Conservation (phyloP, 495 filamentous ascomycete species). For the Xylaria venustula region DNA sequence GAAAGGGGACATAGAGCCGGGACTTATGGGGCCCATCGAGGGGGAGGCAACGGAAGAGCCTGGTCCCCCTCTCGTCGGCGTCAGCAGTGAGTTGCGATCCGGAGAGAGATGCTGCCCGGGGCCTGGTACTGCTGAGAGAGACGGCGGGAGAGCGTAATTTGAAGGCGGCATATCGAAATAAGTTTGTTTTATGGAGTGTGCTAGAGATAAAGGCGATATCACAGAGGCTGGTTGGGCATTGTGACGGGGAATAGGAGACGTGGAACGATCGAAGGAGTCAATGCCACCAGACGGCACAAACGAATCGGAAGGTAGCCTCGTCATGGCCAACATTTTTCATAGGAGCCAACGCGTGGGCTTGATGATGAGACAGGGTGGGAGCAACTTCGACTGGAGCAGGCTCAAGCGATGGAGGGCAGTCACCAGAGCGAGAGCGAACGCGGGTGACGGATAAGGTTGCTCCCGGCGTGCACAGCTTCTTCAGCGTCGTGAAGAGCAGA, state of each 20-base stretch:
- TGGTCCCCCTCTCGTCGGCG: slow-evolving; percentile 14
- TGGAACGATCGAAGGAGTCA: slow-evolving; percentile 16
- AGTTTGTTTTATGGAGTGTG: slow-evolving; percentile 28
- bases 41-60: slow-evolving; percentile 20
- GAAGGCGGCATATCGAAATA: slow-evolving; percentile 35
- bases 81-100: slow-evolving; percentile 16
- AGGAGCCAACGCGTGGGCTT: not conserved
- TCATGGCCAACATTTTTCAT: slow-evolving; percentile 27
- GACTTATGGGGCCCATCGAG: slow-evolving; percentile 21
- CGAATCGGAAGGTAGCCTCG: slow-evolving; percentile 30
- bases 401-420: too few species aligned
- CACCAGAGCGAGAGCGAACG: not conserved
- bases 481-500: not conserved
- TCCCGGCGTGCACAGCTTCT: not conserved
- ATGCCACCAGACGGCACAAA: slow-evolving; percentile 28
- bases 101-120: slow-evolving; percentile 29
- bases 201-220: slow-evolving; percentile 42
- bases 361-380: not conserved
- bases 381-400: not conserved
- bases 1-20: slow-evolving; percentile 18
- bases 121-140: slow-evolving; percentile 10
- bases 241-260: slow-evolving; percentile 21
- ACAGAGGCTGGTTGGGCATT: slow-evolving; percentile 34
- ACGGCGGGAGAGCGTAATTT: slow-evolving; percentile 28
- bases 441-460: not conserved